Evolutionary conservation across 208 protist genomes (phyloP), one percentile per base, ranked within the genome.

Genomic region (Leishmania tarentolae): DNA sequence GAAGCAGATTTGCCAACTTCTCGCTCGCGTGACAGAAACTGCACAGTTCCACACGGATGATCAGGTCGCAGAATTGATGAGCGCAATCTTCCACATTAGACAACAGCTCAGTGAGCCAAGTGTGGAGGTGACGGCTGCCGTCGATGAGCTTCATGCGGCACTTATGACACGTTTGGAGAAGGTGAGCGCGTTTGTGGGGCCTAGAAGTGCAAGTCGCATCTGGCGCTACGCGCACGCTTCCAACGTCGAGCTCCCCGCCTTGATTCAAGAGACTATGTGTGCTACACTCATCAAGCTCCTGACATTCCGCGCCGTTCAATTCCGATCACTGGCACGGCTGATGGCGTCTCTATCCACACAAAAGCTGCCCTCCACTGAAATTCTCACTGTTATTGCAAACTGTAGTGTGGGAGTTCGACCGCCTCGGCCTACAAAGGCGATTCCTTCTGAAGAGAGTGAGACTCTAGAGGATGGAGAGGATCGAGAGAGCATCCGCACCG

Each of bases 1-100:
- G 79, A 83, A 93, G 75, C 84, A 85, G 13, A 81, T 92, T 61
- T 70, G 86, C 50, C 21, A 77, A 46, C 91, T 97, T 15, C 68
- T 95, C 70, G 35, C 81, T 7, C 90, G 92, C 24, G 87, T 87
- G 35, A 90, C 88, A 77, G 86, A 63, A 40, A 94, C 91, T 59
- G 86, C 80, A 8, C 74, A 86, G 42, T 97, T 95, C 75, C 90
- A 95, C 82, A 92, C 82, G 35, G 88, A 93, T 68, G 86, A 89
- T n/a, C 88, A 97, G 61, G 76, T 97, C 37, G 90, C 76, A 0
- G 86, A 90, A 0, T 66, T 95, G 61, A 83, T 95, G 46, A 81
- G 68, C 3, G 75, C 85, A 13, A 72, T 94, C 15, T 31, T 57
- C 37, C 52, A 44, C n/a, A 83, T 93, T 42, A 79, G 84, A 37